Percentiles rank a stretch among this genome's conserved stretches.
These are phyloP conservation scores for Trichoderma hamatum DNA, from an alignment of 2,329 filamentous ascomycete genomes.

Conservation along the genomic window DNA sequence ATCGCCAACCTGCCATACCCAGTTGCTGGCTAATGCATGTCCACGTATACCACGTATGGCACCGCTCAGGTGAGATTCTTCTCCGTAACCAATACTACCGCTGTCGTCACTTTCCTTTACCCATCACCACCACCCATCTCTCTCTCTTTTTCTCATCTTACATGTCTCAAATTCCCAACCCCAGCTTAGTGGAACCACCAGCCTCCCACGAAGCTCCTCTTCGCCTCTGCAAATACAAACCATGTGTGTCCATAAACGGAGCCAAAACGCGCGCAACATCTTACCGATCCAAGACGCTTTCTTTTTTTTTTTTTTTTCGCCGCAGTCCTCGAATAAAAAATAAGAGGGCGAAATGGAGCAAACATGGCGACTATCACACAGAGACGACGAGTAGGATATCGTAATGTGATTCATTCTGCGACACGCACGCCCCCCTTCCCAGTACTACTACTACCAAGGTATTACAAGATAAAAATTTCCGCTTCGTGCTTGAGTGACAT, in stretches of 20 bases:
- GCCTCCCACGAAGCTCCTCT: neutral
- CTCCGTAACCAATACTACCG: slow-evolving; percentile 18
- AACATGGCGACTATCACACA: neutral
- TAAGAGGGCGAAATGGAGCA: neutral
- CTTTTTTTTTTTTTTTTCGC: neutral
- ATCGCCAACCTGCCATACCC: neutral
- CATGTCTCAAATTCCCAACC: slow-evolving; percentile 17
- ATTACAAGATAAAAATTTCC: neutral
- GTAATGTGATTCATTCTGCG: slow-evolving; percentile 11
- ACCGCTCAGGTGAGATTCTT: slow-evolving; percentile 14
- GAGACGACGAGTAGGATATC: neutral
- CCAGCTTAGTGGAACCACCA: slow-evolving; percentile 15
- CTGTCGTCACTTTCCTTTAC: slow-evolving; percentile 3
- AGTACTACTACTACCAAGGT: neutral
- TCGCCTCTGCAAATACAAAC: neutral
- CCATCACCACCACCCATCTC: neutral
- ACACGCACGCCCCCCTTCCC: neutral
- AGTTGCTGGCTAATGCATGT: neutral
- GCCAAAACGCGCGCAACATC: neutral
- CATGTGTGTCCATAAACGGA: neutral
- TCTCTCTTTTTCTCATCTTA: slow-evolving; percentile 11
- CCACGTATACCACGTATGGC: slow-evolving; percentile 12
- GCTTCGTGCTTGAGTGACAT: neutral
- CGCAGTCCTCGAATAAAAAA: neutral
- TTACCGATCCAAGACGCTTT: neutral